Percentiles rank a stretch among this genome's conserved stretches.
phyloP scores from a whole-genome alignment of 768 basidiomycete species.

The Strobilomyces dryophilus region DNA sequence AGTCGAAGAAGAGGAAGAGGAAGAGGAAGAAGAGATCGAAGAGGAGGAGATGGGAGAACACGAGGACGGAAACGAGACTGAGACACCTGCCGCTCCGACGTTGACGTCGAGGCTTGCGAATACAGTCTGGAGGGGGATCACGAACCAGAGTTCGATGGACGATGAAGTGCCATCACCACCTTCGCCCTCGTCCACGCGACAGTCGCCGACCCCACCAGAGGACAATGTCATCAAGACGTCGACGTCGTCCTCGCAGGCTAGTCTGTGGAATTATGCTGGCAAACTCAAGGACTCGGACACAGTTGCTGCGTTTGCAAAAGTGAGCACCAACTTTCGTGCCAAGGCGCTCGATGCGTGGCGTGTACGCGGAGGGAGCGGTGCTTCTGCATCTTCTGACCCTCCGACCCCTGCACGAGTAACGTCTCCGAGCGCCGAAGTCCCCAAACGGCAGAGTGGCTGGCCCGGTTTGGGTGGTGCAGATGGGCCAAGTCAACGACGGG shows the following conservation, averaged over 20 bases:
- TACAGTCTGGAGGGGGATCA: conserved; percentile 74
- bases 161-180: conserved; percentile 41
- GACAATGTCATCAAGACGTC: conserved; percentile 12
- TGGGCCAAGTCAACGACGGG: conserved; percentile 26
- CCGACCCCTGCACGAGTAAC: conserved; percentile 4
- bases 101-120: conserved; percentile 53
- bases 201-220: conserved; percentile 24
- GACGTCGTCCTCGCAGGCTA: conserved; percentile 30
- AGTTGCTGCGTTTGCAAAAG: conserved; percentile 65
- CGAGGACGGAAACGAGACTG: conserved; percentile 45
- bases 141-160: conserved; percentile 74
- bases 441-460: conserved; percentile 14
- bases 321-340: conserved; percentile 72
- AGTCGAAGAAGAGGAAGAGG: conserved; percentile 28
- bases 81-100: conserved; percentile 35
- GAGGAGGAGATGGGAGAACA: conserved; percentile 23
- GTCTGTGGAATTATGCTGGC: conserved; percentile 68
- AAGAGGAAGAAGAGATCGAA: conserved; percentile 29
- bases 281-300: conserved; percentile 72
- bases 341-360: conserved; percentile 41
- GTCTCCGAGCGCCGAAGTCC: conserved; percentile 22
- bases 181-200: conserved; percentile 30
- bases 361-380: conserved; percentile 16
- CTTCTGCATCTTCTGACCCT: conserved; percentile 2
- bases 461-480: neutral